These are phyloP conservation scores for Sanghuangporus sanghuang DNA, from an alignment of 1,284 basidiomycete species.

Conservation along the genomic window DNA sequence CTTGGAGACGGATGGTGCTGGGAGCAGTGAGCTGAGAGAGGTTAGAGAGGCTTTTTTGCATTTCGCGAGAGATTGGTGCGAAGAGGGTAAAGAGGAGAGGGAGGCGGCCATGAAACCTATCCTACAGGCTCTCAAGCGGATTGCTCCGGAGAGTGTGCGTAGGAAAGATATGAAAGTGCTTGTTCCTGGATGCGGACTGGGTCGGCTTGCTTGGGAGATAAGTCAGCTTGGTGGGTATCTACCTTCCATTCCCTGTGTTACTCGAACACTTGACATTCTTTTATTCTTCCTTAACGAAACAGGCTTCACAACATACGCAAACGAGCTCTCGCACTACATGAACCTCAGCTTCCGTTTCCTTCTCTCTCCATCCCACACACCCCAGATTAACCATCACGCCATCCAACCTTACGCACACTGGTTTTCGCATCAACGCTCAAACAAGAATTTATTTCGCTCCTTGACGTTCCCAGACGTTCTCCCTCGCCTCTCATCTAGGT, in stretches of 20 bases:
- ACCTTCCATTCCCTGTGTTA: neutral
- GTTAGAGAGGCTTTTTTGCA: constrained; percentile 58
- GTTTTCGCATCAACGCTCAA: constrained; percentile 62
- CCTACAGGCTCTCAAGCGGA: constrained; percentile 37
- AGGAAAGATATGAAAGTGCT: constrained; percentile 40
- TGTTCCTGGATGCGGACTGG: constrained; percentile 59
- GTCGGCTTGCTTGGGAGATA: constrained; percentile 62
- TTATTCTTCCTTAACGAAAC: neutral
- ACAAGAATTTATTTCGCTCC: constrained; percentile 42
- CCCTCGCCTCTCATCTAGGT: constrained; percentile 36
- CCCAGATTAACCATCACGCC: constrained; percentile 37
- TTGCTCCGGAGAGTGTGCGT: constrained; percentile 18
- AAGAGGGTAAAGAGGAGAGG: constrained; percentile 47
- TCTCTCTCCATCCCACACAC: constrained; percentile 41
- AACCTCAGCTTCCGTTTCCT: constrained; percentile 53
- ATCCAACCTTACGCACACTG: constrained; percentile 58
- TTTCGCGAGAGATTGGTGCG: constrained; percentile 64
- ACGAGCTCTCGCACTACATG: constrained; percentile 62
- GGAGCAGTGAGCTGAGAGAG: constrained; percentile 37
- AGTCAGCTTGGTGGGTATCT: constrained; percentile 43
- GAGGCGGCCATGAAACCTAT: constrained; percentile 50
- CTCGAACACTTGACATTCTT: neutral
- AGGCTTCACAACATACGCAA: constrained; percentile 53
- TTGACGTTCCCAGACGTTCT: constrained; percentile 55
- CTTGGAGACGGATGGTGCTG: neutral